Evolutionary conservation across 768 basidiomycete genomes (phyloP).

Genomic region (Rhizopogon sp.): DNA sequence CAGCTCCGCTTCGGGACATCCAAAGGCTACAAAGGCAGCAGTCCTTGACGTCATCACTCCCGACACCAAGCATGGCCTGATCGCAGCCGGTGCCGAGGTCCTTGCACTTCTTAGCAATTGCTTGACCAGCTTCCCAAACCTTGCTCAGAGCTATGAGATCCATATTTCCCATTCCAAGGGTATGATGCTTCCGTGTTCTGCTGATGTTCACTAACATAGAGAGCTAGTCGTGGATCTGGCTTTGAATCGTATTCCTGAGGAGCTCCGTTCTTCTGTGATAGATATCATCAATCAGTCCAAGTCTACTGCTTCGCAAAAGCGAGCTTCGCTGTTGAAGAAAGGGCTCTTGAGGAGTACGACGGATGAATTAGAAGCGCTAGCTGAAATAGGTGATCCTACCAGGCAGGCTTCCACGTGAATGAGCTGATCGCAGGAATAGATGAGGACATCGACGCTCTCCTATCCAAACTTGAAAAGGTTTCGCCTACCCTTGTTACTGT

Average conservation of each 20-base stretch:
- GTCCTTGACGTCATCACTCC: constrained; percentile 82
- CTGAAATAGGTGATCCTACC: constrained; percentile 47
- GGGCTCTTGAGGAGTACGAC: constrained; percentile 60
- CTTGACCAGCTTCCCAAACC: constrained; percentile 67
- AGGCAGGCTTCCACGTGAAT: not conserved
- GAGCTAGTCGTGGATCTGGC: constrained; percentile 60
- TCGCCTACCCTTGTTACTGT: constrained; percentile 47
- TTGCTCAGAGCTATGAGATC: constrained; percentile 65
- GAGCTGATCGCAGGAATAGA: constrained; percentile 33
- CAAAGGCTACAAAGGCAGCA: constrained; percentile 66
- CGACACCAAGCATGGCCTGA: constrained; percentile 56
- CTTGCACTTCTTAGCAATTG: constrained; percentile 64
- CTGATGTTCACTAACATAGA: not conserved
- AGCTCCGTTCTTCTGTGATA: constrained; percentile 49
- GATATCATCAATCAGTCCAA: constrained; percentile 67
- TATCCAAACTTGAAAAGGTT: constrained; percentile 53
- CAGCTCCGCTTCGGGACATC: constrained; percentile 69
- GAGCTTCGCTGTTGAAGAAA: constrained; percentile 62
- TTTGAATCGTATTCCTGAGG: constrained; percentile 56
- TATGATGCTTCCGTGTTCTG: constrained; percentile 29
- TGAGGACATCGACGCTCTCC: constrained; percentile 54
- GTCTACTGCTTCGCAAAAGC: constrained; percentile 62
- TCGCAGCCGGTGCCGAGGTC: constrained; percentile 71
- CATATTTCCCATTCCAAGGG: constrained; percentile 75
- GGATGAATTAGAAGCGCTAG: constrained; percentile 71